Conservation (phyloP, 2,329 filamentous ascomycete genomes). For the Davidsoniella australis region DNA sequence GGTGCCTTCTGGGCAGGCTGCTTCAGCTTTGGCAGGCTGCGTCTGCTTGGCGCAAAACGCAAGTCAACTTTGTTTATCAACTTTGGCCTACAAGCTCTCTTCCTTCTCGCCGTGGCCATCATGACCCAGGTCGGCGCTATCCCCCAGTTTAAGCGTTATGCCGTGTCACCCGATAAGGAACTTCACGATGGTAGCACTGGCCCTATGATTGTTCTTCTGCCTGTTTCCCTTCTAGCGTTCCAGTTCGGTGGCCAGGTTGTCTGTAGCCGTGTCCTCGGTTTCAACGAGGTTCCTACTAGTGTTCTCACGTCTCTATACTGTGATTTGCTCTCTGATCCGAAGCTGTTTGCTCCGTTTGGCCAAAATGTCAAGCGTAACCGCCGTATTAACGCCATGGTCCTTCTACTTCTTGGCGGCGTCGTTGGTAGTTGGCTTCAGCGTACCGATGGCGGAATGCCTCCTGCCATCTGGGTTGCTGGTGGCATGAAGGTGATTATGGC, state of each 20-base stretch:
- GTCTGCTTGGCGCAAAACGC: conserved; percentile 21
- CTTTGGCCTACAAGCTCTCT: conserved; percentile 33
- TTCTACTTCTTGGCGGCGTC: conserved; percentile 30
- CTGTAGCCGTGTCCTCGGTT: conserved; percentile 29
- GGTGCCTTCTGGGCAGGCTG: conserved; percentile 35
- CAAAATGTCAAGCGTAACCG: conserved; percentile 35
- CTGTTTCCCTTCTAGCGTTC: conserved; percentile 32
- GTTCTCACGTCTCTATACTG: conserved; percentile 38
- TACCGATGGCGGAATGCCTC: conserved; percentile 23
- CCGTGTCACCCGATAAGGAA: conserved; percentile 5
- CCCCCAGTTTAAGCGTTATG: conserved; percentile 19
- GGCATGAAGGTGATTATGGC: conserved; percentile 27
- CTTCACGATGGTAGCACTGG: conserved; percentile 15
- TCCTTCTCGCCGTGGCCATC: conserved; percentile 35
- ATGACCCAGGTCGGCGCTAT: conserved; percentile 31
- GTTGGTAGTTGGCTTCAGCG: conserved; percentile 31
- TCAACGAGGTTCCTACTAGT: conserved; percentile 36
- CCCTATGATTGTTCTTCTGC: conserved; percentile 26
- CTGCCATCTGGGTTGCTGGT: conserved; percentile 28
- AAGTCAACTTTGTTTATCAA: conserved; percentile 28
- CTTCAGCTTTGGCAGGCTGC: conserved; percentile 25
- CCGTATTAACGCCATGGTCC: conserved; percentile 26
- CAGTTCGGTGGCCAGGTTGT: conserved; percentile 38
- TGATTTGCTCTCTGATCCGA: conserved; percentile 33
- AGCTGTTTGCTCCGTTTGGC: conserved; percentile 23